These are phyloP conservation scores for Macadamia tetraphylla DNA, from an alignment of 164 flowering plant species.

Conservation along the genomic window DNA sequence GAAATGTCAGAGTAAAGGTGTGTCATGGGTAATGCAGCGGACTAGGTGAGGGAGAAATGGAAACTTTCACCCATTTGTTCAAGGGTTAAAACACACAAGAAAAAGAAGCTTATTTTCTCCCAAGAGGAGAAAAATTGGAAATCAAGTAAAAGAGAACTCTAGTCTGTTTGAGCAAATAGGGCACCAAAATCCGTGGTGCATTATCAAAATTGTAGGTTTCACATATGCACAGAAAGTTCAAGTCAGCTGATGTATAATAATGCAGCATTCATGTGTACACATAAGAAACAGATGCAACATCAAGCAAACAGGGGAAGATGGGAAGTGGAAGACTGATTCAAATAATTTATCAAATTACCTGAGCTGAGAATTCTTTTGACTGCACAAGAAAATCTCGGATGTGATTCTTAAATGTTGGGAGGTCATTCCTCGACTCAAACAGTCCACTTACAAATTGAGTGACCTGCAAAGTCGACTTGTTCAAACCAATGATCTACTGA, in stretches of 20 bases:
- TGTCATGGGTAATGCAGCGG: no score
- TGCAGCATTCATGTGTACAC: background rate
- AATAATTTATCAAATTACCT: slow-evolving; percentile 29
- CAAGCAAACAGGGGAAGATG: background rate
- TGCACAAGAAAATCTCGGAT: slow-evolving; percentile 74
- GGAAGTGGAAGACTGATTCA: background rate
- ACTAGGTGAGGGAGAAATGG: no score
- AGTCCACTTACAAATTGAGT: slow-evolving; percentile 66
- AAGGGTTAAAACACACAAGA: no score
- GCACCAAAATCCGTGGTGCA: no score
- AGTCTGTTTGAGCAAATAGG: no score
- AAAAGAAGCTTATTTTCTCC: no score
- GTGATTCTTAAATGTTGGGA: slow-evolving; percentile 51
- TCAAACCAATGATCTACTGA: background rate
- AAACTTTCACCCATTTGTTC: no score
- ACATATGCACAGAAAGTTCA: background rate
- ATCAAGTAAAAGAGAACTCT: no score
- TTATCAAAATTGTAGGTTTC: no score
- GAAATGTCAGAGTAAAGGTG: no score
- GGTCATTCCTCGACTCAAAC: slow-evolving; percentile 57
- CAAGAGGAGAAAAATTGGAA: no score
- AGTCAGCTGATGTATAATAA: background rate
- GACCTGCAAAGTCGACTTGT: slow-evolving; percentile 33
- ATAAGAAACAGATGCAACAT: no score
- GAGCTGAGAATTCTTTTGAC: slow-evolving; percentile 80